Evolutionary conservation across 148 eudicot genomes (phyloP).

Genomic region (Heliamphora exappendiculata): DNA sequence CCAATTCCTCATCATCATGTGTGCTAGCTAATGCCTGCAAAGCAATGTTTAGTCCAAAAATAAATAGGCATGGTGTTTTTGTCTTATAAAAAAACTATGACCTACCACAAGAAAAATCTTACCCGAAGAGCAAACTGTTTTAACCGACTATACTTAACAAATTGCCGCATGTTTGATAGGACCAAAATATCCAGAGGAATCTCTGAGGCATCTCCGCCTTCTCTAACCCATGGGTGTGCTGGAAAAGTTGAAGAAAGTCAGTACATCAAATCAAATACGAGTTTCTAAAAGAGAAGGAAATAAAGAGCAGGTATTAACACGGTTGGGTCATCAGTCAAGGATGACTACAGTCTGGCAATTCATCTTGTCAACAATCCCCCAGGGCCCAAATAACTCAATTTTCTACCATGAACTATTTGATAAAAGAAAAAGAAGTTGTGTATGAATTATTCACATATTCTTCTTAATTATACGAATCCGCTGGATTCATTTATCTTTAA

Average conservation of each 20-base stretch:
- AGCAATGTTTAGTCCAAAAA: not conserved
- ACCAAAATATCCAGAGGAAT: constrained; percentile 93
- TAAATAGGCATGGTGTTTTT: not conserved
- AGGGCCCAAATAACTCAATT: no score
- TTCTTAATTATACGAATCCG: not conserved
- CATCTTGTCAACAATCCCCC: no score
- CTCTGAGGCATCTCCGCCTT: constrained; percentile 88
- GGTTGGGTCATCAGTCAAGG: not conserved
- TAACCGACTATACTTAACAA: constrained; percentile 83
- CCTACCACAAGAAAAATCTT: not conserved
- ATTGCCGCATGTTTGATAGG: constrained; percentile 76
- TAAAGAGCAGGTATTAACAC: not conserved
- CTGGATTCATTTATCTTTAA: not conserved
- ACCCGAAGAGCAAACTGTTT: constrained; percentile 96
- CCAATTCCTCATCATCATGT: constrained; percentile 62
- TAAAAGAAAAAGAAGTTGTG: no score
- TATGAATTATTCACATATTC: no score
- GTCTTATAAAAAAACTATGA: not conserved
- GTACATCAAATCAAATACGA: not conserved
- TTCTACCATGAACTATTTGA: no score
- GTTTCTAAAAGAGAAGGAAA: not conserved
- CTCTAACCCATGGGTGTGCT: constrained; percentile 99
- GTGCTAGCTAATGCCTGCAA: constrained; percentile 88
- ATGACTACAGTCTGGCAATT: not conserved
- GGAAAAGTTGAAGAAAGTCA: constrained; percentile 18